Conservation (phyloP, 2,329 filamentous ascomycete genomes). For the Xylaria sp. region DNA sequence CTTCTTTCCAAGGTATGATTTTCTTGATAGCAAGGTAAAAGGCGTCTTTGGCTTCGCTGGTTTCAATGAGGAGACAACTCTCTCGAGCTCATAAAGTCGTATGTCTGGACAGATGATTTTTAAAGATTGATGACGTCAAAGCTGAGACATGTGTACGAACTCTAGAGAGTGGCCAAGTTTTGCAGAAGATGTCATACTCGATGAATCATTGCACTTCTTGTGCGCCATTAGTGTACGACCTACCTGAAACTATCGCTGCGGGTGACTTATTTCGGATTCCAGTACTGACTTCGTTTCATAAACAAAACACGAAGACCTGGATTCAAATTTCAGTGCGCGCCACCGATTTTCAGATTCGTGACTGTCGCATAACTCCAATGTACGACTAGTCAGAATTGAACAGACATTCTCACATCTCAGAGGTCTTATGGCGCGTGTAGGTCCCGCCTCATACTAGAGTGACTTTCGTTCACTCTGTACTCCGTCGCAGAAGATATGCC, state of each 20-base stretch:
- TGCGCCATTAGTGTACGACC: neutral
- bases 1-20: neutral
- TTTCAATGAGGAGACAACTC: no score
- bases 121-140: conserved; percentile 10
- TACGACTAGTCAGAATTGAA: neutral
- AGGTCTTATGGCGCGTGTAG: no score
- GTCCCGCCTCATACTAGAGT: no score
- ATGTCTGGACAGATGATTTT: neutral
- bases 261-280: neutral
- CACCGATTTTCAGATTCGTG: neutral
- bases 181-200: neutral
- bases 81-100: neutral
- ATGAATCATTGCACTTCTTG: neutral
- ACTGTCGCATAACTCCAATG: neutral
- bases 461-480: no score
- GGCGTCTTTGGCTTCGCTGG: neutral
- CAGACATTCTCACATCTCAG: no score
- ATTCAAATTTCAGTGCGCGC: neutral
- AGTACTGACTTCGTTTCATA: neutral
- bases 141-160: neutral
- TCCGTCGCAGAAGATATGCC: no score
- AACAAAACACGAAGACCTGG: neutral
- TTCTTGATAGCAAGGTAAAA: neutral
- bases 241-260: neutral
- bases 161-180: neutral